Percentiles rank a stretch among this genome's conserved stretches.
These are phyloP conservation scores for Fonsecaea multimorphosa DNA, from an alignment of 2,329 filamentous ascomycete species.

Conservation along the genomic window DNA sequence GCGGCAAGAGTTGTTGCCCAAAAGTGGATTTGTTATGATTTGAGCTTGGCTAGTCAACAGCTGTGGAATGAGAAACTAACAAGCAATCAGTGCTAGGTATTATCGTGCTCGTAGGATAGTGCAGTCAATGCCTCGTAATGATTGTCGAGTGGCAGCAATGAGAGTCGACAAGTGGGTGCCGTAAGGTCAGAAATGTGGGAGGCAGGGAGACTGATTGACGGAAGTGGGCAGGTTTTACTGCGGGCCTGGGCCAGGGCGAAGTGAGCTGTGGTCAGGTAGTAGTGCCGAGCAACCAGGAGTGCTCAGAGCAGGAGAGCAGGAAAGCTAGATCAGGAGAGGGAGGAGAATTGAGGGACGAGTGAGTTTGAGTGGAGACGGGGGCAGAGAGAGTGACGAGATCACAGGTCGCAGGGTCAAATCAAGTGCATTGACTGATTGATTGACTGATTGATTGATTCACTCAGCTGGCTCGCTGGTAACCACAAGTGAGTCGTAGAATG, in stretches of 20 bases:
- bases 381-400: slow-evolving; percentile 12
- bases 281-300: slow-evolving; percentile 1
- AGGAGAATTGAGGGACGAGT: slow-evolving; percentile 1
- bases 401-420: neutral
- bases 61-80: neutral
- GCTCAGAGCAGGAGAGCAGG: neutral
- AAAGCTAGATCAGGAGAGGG: neutral
- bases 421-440: slow-evolving; percentile 2
- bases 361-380: neutral
- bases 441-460: neutral
- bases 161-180: neutral
- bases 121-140: neutral
- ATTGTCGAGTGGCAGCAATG: neutral
- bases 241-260: neutral
- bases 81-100: neutral
- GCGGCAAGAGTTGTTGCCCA: neutral
- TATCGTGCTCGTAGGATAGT: neutral
- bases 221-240: neutral
- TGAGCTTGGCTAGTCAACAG: neutral
- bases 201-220: neutral
- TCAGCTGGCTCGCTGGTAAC: no score
- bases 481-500: no score
- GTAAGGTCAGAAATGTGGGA: neutral
- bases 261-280: neutral
- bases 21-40: slow-evolving; percentile 4